These are phyloP conservation scores for Exophiala sp. DNA, from an alignment of 2,329 filamentous ascomycete species.

Conservation along the genomic window DNA sequence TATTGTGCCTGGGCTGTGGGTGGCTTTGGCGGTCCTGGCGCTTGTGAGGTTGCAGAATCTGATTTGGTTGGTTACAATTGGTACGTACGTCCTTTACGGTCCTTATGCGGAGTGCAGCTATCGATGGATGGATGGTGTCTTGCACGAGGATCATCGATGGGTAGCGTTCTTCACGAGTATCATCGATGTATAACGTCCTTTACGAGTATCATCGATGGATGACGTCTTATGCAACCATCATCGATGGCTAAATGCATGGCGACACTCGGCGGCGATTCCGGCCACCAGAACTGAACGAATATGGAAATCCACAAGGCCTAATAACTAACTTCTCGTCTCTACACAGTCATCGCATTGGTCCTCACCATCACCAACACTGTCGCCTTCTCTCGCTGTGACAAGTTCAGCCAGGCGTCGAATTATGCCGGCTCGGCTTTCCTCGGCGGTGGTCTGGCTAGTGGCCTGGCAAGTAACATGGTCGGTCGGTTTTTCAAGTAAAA, in stretches of 20 bases:
- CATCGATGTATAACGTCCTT: no score
- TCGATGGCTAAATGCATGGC: no score
- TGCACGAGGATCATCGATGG: no score
- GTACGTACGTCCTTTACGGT: no score
- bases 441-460: slow-evolving; percentile 38
- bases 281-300: no score
- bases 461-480: slow-evolving; percentile 27
- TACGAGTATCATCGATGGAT: no score
- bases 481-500: slow-evolving; percentile 28
- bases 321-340: neutral
- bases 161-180: no score
- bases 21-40: slow-evolving; percentile 44
- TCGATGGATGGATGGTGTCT: no score
- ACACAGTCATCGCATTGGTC: slow-evolving; percentile 44
- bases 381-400: slow-evolving; percentile 48
- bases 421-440: slow-evolving; percentile 52
- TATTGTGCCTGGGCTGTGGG: slow-evolving; percentile 44
- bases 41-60: slow-evolving; percentile 42
- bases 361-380: slow-evolving; percentile 49
- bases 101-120: no score
- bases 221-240: no score
- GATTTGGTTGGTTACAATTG: slow-evolving; percentile 48
- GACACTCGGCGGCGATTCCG: no score
- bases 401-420: slow-evolving; percentile 53
- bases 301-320: no score